Base-by-base conservation (phyloP, 2,329 filamentous ascomycete species). In the Trichophyton mentagrophytes region DNA sequence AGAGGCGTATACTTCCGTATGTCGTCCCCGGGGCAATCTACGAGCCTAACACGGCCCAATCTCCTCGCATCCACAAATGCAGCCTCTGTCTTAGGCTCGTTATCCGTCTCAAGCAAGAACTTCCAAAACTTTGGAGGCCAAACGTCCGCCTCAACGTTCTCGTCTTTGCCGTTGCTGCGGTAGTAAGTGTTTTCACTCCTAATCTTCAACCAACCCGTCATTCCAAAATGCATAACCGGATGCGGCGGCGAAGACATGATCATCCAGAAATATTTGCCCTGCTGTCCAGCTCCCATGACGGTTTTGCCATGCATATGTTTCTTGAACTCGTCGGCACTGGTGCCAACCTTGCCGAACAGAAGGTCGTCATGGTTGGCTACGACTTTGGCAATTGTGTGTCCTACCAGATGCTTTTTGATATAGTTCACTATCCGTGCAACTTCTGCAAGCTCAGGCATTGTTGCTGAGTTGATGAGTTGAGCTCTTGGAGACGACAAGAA, bases 211-310 rank as follows among this genome's bases (percentile, higher is more conserved):
- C 93, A 97, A 5, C 93, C 85, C 15, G 78, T 76, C 80, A 82
- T 82, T 47, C 90, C 90, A 67, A 95, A 85, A 72, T 95, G 90
- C 84, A 95, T 90, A 33, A 97, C 83, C 0, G 88, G 83, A 73
- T 97, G 93, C 0, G 92, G 91, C 9, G 89, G 82, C 8, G 82
- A 80, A 27, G 82, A 81, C 82, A 89, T 88, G 42, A 89, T 85
- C 22, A 97, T 79, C 79, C 93, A 99, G 72, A 99, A 97, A 71
- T 97, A 97, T 80, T 97, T 99, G 8, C 93, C 93, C 71, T 96
- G 93, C 62, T 88, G 90, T 3, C 88, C 88, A 3, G 88, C 88
- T 60, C 80, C 81, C 46, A 81, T 67, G 36, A 87, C 84, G 69
- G 84, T 89, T 69, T 88, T 92, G 3, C 89, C 90, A 2, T 80